Conservation (phyloP, 2,329 filamentous ascomycete species). For the Monosporascus ibericus region DNA sequence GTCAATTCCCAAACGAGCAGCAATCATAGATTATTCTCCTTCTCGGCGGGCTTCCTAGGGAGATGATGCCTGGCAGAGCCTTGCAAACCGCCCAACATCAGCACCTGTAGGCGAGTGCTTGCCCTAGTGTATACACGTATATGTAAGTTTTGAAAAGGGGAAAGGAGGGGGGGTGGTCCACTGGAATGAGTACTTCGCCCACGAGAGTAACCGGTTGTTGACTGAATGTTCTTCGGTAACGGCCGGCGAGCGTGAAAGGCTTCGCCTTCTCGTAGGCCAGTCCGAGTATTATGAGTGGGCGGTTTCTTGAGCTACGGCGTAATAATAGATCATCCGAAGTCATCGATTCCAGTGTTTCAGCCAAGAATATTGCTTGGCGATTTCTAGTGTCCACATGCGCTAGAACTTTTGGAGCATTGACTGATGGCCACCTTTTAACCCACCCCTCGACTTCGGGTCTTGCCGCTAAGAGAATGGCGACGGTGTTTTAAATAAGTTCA, state of each 20-base stretch:
- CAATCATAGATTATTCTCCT: neutral
- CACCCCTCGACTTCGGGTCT: neutral
- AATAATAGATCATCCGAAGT: slow-evolving; percentile 21
- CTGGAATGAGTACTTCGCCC: slow-evolving; percentile 4
- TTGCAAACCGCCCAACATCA: neutral
- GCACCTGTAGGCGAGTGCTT: neutral
- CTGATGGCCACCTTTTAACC: slow-evolving; percentile 6
- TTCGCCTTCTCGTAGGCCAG: slow-evolving; percentile 15
- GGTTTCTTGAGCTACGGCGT: slow-evolving; percentile 25
- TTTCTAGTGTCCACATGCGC: slow-evolving; percentile 12
- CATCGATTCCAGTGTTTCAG: slow-evolving; percentile 22
- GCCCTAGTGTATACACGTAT: neutral
- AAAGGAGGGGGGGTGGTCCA: neutral
- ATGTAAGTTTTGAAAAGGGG: neutral
- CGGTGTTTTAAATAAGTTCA: neutral
- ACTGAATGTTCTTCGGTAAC: slow-evolving; percentile 18
- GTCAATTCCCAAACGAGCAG: neutral
- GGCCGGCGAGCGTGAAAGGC: slow-evolving; percentile 20
- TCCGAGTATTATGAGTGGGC: slow-evolving; percentile 11
- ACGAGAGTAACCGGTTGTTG: slow-evolving; percentile 3
- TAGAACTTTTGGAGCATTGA: slow-evolving; percentile 12
- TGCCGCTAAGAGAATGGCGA: neutral
- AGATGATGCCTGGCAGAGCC: neutral
- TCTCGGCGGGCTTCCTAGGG: neutral
- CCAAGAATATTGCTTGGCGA: slow-evolving; percentile 4